Percentiles rank a stretch among this genome's conserved stretches.
phyloP scores from a whole-genome alignment of 2,329 filamentous ascomycete genomes.

The Alternaria sp. region DNA sequence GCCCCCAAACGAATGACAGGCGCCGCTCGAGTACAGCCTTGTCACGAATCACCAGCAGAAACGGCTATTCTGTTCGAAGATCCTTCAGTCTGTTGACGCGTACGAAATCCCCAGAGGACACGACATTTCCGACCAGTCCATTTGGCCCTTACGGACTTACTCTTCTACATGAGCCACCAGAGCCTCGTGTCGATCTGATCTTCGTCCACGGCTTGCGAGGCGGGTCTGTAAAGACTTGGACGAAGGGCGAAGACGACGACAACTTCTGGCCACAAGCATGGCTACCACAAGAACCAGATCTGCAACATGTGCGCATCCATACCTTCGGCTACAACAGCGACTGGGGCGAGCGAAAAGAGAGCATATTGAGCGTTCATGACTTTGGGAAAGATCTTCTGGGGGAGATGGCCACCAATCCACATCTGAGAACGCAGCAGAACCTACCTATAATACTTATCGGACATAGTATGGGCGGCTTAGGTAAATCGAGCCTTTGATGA shows the following conservation, averaged over 20 bases:
- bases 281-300: neutral
- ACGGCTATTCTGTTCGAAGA: no score
- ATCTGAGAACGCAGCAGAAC: neutral
- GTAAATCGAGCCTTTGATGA: neutral
- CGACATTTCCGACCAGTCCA: no score
- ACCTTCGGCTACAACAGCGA: slow-evolving; percentile 8
- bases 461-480: slow-evolving; percentile 7
- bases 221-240: neutral
- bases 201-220: slow-evolving; percentile 9
- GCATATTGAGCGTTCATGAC: slow-evolving; percentile 2
- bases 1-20: no score
- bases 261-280: no score
- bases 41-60: no score
- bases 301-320: neutral
- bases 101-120: no score
- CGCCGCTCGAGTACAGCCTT: no score
- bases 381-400: neutral
- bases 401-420: neutral
- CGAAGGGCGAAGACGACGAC: no score
- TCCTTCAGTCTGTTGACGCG: no score
- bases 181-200: slow-evolving; percentile 1
- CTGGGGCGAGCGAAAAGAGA: neutral
- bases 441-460: slow-evolving; percentile 7
- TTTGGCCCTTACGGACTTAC: no score
- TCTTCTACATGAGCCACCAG: no score